Base-by-base conservation (phyloP, 345 rosid genomes). In the Camelina neglecta region DNA sequence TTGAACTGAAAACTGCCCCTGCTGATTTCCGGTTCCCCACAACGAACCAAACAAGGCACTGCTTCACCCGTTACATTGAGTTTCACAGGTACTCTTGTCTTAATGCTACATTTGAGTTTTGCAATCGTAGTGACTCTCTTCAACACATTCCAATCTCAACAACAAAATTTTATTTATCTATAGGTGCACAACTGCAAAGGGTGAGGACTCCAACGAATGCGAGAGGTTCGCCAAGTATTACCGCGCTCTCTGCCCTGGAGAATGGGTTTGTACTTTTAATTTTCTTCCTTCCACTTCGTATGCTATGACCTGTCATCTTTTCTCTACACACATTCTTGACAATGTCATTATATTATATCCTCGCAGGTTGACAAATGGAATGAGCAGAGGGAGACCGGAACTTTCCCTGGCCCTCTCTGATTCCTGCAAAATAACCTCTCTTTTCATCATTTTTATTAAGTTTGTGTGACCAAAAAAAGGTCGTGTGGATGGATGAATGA, bases 11-110 rank as follows among this genome's bases (percentile, higher is more conserved):
- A 87, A 94, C 97, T 29, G 97, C 98, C 44, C 97, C 97, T 4
- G 97, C 96, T 60, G 98, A 94, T 84, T 92, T 86, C 76, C 98
- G 98, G 60, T 94, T 94, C 67, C 98, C 97, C 48, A 94, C 97
- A 62, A 94, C 98, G 1, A 94, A 94, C 83, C 98, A 94, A 75
- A 89, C 97, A 26, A 87, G 98, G 86, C 98, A 94, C 65, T 94
- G 98, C 85, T 94, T 91, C 83, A 92, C 98, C 42, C 86, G 98
- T 69, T 92, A 92, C 73, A 80, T 94, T 74, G 97, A 94, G 84
- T 92, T 87, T 75, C 97, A 94, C 72, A 85, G 98, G 98, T 92
- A 44, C 57, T 29, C 11, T 10, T 31, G 15, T 38, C 23, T 60
- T 4, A 47, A 48, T 47, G 3, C 21, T 36, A 48, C 41, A 48